These are phyloP conservation scores for Salvia miltiorrhiza DNA, from an alignment of 257 asterid genomes.

Conservation along the genomic window DNA sequence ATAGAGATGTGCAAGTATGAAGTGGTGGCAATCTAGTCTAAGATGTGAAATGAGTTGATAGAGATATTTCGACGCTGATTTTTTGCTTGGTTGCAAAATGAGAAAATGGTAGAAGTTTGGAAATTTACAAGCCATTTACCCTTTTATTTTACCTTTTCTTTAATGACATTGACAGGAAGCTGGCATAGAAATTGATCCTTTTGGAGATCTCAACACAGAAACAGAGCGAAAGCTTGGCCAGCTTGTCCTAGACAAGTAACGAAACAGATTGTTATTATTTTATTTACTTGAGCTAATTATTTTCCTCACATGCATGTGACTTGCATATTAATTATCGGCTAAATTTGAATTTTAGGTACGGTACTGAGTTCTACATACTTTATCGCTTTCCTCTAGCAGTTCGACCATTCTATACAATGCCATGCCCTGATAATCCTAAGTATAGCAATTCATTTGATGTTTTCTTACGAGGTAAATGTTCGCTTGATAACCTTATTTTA, in stretches of 20 bases:
- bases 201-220: constrained; percentile 92
- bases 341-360: constrained; percentile 50
- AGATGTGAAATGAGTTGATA: no score
- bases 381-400: constrained; percentile 85
- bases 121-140: no score
- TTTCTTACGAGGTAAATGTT: constrained; percentile 83
- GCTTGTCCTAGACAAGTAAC: constrained; percentile 82
- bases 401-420: no score
- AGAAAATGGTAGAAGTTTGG: no score
- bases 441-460: constrained; percentile 91
- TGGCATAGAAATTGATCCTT: constrained; percentile 80
- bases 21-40: no score
- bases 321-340: neutral
- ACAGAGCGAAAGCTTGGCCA: constrained; percentile 81
- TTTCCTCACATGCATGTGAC: neutral
- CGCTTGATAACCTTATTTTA: no score
- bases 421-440: constrained; percentile 33
- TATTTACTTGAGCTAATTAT: neutral
- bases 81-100: no score
- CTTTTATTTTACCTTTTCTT: no score
- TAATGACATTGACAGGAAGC: constrained; percentile 54
- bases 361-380: constrained; percentile 91
- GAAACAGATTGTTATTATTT: constrained; percentile 19
- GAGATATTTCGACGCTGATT: no score
- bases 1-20: no score